These are phyloP conservation scores for Dactylellina sp. DNA, from an alignment of 2,329 filamentous ascomycete species.

Conservation along the genomic window DNA sequence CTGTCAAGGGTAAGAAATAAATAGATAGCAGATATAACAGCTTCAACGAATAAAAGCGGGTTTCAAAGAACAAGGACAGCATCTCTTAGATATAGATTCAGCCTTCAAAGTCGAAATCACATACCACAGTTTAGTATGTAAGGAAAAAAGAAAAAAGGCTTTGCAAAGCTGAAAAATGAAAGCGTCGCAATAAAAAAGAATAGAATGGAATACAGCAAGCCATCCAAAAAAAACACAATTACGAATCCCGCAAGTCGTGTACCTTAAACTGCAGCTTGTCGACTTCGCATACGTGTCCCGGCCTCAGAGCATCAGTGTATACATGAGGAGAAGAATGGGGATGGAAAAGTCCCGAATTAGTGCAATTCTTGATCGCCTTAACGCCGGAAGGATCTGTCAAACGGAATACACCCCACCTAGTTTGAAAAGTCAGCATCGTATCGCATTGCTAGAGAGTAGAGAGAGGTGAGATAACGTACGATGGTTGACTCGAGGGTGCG, in stretches of 20 bases:
- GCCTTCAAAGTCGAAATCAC: neutral
- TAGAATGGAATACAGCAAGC: neutral
- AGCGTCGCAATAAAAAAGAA: neutral
- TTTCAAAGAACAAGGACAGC: conserved; percentile 15
- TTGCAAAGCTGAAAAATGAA: conserved; percentile 3
- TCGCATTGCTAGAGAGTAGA: conserved; percentile 10
- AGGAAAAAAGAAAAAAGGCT: too few relatives aligned
- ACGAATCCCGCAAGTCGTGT: conserved; percentile 70
- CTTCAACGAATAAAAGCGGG: neutral
- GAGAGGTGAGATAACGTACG: conserved; percentile 70
- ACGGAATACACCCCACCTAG: conserved; percentile 88
- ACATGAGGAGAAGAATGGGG: conserved; percentile 70
- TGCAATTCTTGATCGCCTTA: conserved; percentile 83
- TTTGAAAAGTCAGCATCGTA: conserved; percentile 52
- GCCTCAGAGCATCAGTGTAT: conserved; percentile 66
- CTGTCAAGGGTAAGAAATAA: neutral
- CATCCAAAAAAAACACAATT: neutral
- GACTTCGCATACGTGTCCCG: conserved; percentile 72
- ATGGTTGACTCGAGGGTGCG: conserved; percentile 81
- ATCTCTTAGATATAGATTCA: neutral
- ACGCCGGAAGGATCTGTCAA: conserved; percentile 93
- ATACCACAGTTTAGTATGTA: too few relatives aligned
- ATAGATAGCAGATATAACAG: neutral
- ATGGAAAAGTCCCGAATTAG: conserved; percentile 83
- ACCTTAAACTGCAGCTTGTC: conserved; percentile 72